Base-by-base conservation (phyloP, 306 rosid species). In the Vigna hirtella region DNA sequence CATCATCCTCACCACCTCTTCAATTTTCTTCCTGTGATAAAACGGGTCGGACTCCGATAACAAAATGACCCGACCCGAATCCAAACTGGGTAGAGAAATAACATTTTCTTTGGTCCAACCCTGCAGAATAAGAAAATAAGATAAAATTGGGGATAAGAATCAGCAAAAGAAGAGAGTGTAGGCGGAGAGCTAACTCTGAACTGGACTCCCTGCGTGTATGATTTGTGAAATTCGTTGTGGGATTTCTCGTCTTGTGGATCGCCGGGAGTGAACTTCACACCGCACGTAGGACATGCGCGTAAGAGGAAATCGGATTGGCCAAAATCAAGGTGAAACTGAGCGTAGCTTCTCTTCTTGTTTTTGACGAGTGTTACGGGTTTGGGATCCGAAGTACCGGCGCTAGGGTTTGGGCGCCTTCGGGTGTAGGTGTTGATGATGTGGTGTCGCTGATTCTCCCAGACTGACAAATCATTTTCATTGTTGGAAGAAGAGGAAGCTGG, bases 321-420 rank as follows among this genome's bases (percentile, higher is more conserved):
- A 4, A 91, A 88, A 5, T 92, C 93, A 18, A 95, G 79, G 85
- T 95, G 89, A 49, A 89, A 85, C 70, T 94, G 93, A 4, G 93
- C 97, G 55, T 92, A 92, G 87, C 87, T 89, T 83, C 95, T 88
- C 80, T 92, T 92, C 90, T 94, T 89, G 82, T 92, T 94, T 85
- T 88, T 89, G 15, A 62, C 79, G 57, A 85, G 62, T 1, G 87
- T 55, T 82, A 32, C 13, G 4, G 50, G 75, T 62, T 67, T 65
- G 15, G 74, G 7, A 56, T 55, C 42, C 1, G 73, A 61, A 20
- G 62, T 13, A 16, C 67, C 68, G 0, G 74, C 48, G 45, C 51
- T 73, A 5, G 86, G 84, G 43, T 64, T 71, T 2, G 66, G 83
- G 76, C 89, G 70, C 70, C 87, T 80, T 20, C 73, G 77, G 78